A percentile compares a stretch with the other conserved stretches of the same genome.
Conservation (phyloP, 2,329 filamentous ascomycete genomes). For the Alternaria sp. region DNA sequence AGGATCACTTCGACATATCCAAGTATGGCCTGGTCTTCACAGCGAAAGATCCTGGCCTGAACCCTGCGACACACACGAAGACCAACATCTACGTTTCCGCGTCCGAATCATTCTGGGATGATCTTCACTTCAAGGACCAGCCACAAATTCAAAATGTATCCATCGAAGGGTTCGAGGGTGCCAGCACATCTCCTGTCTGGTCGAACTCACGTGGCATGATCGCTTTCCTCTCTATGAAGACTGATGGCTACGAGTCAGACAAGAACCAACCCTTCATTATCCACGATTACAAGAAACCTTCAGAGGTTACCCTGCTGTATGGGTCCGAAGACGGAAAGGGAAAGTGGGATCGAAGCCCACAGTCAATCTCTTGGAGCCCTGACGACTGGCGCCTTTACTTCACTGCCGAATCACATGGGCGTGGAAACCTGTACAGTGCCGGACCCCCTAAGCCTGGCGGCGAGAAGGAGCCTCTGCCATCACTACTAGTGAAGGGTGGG, state of each 20-base stretch:
- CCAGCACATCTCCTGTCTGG: constrained; percentile 72
- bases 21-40: constrained; percentile 72
- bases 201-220: constrained; percentile 74
- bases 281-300: constrained; percentile 64
- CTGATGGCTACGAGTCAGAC: constrained; percentile 80
- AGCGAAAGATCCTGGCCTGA: constrained; percentile 74
- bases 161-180: constrained; percentile 68
- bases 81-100: constrained; percentile 76
- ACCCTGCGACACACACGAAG: constrained; percentile 78
- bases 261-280: constrained; percentile 72
- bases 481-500: constrained; percentile 43
- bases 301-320: constrained; percentile 65
- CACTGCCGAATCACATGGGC: constrained; percentile 74
- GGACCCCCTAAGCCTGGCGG: constrained; percentile 18
- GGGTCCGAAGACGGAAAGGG: constrained; percentile 68
- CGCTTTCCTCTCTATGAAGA: constrained; percentile 80
- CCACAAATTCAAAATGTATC: constrained; percentile 58
- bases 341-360: constrained; percentile 62
- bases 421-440: constrained; percentile 63
- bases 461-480: constrained; percentile 25
- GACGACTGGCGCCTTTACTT: constrained; percentile 70
- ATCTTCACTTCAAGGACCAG: constrained; percentile 16
- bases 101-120: constrained; percentile 62
- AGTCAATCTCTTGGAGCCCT: constrained; percentile 57
- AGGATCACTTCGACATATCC: constrained; percentile 80